A percentile compares a stretch with the other conserved stretches of the same genome.
Conservation (phyloP, 257 asterid genomes). For the Forsythia suspensa region DNA sequence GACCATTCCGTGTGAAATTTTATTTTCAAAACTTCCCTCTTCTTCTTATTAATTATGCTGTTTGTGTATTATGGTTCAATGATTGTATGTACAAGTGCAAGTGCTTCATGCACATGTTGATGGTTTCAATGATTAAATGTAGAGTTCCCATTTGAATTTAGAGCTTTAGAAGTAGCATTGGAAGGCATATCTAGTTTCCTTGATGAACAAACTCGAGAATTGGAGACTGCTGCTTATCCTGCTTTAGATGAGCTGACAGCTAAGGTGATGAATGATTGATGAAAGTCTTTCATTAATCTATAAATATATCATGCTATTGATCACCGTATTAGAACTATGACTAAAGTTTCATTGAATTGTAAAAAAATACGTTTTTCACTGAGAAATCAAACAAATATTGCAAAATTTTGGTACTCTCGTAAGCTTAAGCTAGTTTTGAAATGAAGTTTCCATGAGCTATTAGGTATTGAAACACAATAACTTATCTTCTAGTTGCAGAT, state of each 20-base stretch:
- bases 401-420: neutral
- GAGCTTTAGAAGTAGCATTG: slow-evolving; percentile 89
- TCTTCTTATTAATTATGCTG: neutral
- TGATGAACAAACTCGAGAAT: slow-evolving; percentile 73
- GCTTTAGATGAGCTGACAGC: slow-evolving; percentile 93
- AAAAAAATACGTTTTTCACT: too few relatives aligned
- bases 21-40: neutral
- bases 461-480: neutral
- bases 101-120: neutral
- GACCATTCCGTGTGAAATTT: neutral
- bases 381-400: too few relatives aligned
- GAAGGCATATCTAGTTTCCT: slow-evolving; percentile 85
- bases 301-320: neutral
- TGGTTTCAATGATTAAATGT: slow-evolving; percentile 18
- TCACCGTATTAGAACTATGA: neutral
- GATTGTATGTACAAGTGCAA: neutral
- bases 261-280: slow-evolving; percentile 40
- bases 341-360: neutral
- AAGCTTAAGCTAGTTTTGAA: neutral
- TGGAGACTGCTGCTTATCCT: slow-evolving; percentile 88
- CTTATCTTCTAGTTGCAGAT: neutral
- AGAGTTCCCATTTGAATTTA: slow-evolving; percentile 88
- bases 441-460: neutral
- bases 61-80: neutral
- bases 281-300: neutral